These are phyloP conservation scores for Hibiscus trionum DNA, from an alignment of 345 rosid genomes.

Conservation along the genomic window DNA sequence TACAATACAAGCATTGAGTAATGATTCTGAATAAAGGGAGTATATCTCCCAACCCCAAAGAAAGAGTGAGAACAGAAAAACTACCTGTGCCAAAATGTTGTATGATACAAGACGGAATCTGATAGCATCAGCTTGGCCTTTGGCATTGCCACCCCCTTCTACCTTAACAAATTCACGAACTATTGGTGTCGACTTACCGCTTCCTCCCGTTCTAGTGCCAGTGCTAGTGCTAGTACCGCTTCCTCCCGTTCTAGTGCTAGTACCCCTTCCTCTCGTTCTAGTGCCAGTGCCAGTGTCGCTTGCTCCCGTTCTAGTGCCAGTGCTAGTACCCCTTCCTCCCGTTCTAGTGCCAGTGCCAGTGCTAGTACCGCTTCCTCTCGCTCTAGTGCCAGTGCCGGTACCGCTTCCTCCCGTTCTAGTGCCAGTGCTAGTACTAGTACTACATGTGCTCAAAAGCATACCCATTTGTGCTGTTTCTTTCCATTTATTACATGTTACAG, in stretches of 20 bases:
- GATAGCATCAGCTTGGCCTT: conserved; percentile 45
- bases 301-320: too few species aligned
- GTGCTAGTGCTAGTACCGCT: not conserved
- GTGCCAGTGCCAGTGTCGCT: too few species aligned
- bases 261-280: too few species aligned
- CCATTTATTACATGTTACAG: not conserved
- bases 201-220: not conserved
- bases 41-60: not conserved
- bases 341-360: too few species aligned
- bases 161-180: conserved; percentile 47
- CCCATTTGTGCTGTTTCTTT: too few species aligned
- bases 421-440: too few species aligned
- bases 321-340: too few species aligned
- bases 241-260: not conserved
- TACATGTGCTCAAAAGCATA: too few species aligned
- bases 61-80: not conserved
- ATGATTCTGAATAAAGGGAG: not conserved
- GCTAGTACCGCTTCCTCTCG: too few species aligned
- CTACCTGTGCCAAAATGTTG: conserved; percentile 74
- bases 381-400: too few species aligned
- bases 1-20: not conserved
- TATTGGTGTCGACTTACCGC: conserved; percentile 19
- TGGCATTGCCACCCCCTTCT: conserved; percentile 39
- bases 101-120: conserved; percentile 61
- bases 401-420: too few species aligned